Evolutionary conservation across 2,329 filamentous ascomycete species (phyloP).

Genomic region (Aspergillus nomiae): DNA sequence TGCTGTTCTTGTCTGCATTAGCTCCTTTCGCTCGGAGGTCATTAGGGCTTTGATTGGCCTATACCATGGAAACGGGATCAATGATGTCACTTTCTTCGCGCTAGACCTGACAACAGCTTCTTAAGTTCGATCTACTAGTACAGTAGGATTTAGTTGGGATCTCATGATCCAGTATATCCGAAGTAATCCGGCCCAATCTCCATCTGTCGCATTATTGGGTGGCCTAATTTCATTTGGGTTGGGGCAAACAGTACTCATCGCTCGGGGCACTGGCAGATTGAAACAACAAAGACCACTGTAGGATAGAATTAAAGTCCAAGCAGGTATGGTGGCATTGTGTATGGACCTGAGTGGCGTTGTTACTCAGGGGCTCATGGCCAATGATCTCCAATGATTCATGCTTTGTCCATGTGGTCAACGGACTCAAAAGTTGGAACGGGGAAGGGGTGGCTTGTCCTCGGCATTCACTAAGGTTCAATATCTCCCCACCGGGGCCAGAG

Average conservation of each 20-base stretch:
- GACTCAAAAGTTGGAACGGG: background rate
- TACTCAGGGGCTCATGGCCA: background rate
- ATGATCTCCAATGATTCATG: background rate
- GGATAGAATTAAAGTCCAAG: background rate
- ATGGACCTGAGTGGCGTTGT: background rate
- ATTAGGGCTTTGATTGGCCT: conserved; percentile 1
- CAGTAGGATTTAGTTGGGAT: background rate
- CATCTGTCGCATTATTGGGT: no score
- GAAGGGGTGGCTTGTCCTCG: background rate
- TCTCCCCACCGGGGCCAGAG: background rate
- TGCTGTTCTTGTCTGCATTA: background rate
- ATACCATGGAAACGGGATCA: background rate
- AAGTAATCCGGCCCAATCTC: background rate
- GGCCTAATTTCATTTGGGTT: background rate
- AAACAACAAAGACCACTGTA: background rate
- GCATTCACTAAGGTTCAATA: background rate
- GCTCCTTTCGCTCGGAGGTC: background rate
- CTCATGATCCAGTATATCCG: background rate
- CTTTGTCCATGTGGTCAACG: background rate
- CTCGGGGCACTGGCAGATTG: no score
- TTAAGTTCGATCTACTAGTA: background rate
- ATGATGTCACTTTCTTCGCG: background rate
- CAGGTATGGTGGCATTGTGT: background rate
- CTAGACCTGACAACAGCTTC: background rate
- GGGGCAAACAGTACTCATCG: background rate